Evolutionary conservation across 106 monocot genomes (phyloP), one percentile per base, ranked within the genome.

Genomic region (Chionographis japonica): DNA sequence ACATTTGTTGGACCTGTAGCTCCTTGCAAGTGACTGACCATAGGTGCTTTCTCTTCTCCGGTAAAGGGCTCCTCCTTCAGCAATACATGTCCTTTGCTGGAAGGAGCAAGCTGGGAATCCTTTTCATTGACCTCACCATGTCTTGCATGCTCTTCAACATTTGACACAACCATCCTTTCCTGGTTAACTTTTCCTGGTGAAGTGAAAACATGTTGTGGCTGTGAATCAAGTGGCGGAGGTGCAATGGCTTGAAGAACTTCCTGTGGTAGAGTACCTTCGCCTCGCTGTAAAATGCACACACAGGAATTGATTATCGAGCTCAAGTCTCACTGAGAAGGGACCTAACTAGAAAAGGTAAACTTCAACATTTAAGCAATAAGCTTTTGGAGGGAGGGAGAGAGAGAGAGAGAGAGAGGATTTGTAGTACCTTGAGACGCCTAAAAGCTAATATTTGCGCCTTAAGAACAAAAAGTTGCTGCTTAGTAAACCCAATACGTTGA

Each of bases 371-470:
- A 8, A 19, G 2, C 9, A 63, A 17, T 10, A 11, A 61, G 40
- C 18, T 8, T 20, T 18, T 10, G 5, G 14, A 43, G 50, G 59
- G 2, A 58, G 41, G 10, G 67, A 12, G 7, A 49, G 38, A 15
- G 13, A 54, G 6, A 62, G 3, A 55, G 5, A 52, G n/a, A 10
- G 43, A 12, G 42, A 7, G 18, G 14, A 71, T 12, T 12, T 16
- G 11, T 18, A 46, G 63, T 86, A 98, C 93, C 93, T 87, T 98
- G 43, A 93, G 38, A 66, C 93, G 83, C 68, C 93, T 80, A 73
- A 98, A 98, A 58, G 98, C 98, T 66, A 93, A 80, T 75, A 98
- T 93, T 67, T 98, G 98, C 67, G 93, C 98, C 83, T 98, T 98
- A 6, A 93, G 87, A 72, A 98, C 93, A 81, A 88, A 81, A 77